Evolutionary conservation across 306 rosid genomes (phyloP).

Genomic region (Medicago truncatula): DNA sequence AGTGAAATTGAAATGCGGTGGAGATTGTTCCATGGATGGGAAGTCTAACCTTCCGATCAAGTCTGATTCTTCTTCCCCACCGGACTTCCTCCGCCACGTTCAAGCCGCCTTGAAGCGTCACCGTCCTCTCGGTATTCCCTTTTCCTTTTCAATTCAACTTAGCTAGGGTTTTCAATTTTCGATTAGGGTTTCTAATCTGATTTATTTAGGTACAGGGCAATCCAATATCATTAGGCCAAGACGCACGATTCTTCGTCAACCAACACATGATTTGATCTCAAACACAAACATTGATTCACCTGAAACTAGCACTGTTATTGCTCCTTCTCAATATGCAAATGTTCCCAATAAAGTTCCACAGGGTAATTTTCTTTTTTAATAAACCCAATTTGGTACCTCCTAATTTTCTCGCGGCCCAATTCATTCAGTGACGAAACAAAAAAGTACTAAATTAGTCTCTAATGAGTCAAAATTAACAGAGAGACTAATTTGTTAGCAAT

Average conservation of each 20-base stretch:
- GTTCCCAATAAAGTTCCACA: conserved; percentile 63
- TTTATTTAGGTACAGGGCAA: conserved; percentile 56
- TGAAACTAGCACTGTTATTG: background rate
- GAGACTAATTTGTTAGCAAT: no score
- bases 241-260: conserved; percentile 63
- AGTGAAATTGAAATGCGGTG: conserved; percentile 50
- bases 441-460: no score
- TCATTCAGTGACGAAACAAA: no score
- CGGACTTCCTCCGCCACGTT: conserved; percentile 59
- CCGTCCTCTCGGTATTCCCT: conserved; percentile 46
- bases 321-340: conserved; percentile 53
- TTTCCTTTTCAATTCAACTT: background rate
- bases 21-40: conserved; percentile 81
- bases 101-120: conserved; percentile 60
- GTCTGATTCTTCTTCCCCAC: conserved; percentile 56
- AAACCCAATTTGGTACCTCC: no score
- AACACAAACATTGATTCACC: conserved; percentile 47
- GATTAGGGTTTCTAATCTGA: background rate
- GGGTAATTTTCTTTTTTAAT: conserved; percentile 51
- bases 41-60: conserved; percentile 76
- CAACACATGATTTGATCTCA: conserved; percentile 50
- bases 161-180: conserved; percentile 7
- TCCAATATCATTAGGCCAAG: conserved; percentile 65
- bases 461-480: no score
- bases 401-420: no score